phyloP scores from a whole-genome alignment of 2,329 filamentous ascomycete species.

The Gliomastix tumulicola region DNA sequence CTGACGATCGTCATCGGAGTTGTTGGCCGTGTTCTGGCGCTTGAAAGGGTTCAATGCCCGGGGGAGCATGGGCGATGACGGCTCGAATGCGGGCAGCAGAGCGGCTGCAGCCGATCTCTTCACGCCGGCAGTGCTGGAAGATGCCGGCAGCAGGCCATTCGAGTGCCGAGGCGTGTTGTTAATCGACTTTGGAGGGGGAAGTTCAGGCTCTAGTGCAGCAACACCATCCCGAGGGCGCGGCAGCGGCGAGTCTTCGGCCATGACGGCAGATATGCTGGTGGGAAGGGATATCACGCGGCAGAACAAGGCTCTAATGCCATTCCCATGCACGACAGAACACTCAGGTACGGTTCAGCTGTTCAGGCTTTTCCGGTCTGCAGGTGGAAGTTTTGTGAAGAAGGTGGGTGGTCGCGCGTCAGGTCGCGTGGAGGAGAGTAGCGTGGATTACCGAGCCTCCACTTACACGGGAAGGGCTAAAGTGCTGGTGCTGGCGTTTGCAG shows the following conservation, averaged over 20 bases:
- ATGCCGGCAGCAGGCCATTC: constrained; percentile 11
- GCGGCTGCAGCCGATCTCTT: constrained; percentile 61
- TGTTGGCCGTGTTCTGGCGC: constrained; percentile 44
- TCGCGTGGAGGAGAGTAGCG: no score
- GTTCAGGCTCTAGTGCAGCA: constrained; percentile 17
- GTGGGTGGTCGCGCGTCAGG: no score
- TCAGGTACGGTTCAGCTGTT: no score
- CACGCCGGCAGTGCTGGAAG: constrained; percentile 39
- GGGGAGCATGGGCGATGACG: constrained; percentile 67
- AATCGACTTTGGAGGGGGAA: constrained; percentile 13
- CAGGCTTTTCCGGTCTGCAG: no score
- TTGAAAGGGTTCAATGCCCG: constrained; percentile 63
- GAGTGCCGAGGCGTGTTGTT: neutral
- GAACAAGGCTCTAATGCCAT: no score
- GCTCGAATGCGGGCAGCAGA: constrained; percentile 73
- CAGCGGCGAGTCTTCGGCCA: constrained; percentile 3
- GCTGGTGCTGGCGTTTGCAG: no score
- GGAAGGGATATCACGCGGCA: no score
- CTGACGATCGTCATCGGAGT: constrained; percentile 25
- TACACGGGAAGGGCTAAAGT: no score
- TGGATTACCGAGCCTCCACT: no score
- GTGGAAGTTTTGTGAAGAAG: neutral
- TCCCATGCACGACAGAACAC: no score
- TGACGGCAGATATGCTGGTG: neutral
- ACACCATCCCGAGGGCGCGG: neutral